Evolutionary conservation across 2,329 filamentous ascomycete species (phyloP).

Genomic region (Penicillium sclerotiorum): DNA sequence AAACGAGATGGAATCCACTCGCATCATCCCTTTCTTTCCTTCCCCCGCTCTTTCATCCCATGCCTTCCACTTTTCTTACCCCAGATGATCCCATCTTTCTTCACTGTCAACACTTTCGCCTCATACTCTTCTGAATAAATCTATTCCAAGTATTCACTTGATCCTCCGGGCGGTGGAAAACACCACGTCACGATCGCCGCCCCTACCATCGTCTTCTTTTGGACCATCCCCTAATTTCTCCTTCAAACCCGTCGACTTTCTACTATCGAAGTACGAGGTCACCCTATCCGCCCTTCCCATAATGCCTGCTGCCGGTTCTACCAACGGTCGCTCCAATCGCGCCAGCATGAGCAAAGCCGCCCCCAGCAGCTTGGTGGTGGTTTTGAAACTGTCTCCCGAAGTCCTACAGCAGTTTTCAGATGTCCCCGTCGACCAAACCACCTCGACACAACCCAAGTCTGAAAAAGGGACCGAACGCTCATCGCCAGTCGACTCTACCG

Average conservation of each 20-base stretch:
- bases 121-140: conserved; percentile 33
- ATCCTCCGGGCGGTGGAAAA: conserved; percentile 23
- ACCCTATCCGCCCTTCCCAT: conserved; percentile 7
- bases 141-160: not conserved
- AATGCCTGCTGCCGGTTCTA: conserved; percentile 26
- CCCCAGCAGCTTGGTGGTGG: conserved; percentile 27
- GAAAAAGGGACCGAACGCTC: conserved; percentile 34
- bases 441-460: conserved; percentile 22
- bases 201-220: conserved; percentile 11
- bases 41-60: conserved; percentile 21
- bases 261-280: conserved; percentile 1
- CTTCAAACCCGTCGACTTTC: not conserved
- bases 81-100: conserved; percentile 29
- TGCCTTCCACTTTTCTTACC: conserved; percentile 18
- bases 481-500: conserved; percentile 42
- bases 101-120: conserved; percentile 32
- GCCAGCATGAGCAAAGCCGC: conserved; percentile 33
- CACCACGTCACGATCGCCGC: conserved; percentile 27
- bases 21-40: conserved; percentile 25
- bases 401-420: conserved; percentile 39
- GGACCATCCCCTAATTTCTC: conserved; percentile 9
- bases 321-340: conserved; percentile 41
- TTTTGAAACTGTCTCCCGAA: conserved; percentile 44
- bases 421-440: conserved; percentile 22
- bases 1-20: conserved; percentile 31